These are phyloP conservation scores for Madurella mycetomatis DNA, from an alignment of 2,329 filamentous ascomycete genomes.

Conservation along the genomic window DNA sequence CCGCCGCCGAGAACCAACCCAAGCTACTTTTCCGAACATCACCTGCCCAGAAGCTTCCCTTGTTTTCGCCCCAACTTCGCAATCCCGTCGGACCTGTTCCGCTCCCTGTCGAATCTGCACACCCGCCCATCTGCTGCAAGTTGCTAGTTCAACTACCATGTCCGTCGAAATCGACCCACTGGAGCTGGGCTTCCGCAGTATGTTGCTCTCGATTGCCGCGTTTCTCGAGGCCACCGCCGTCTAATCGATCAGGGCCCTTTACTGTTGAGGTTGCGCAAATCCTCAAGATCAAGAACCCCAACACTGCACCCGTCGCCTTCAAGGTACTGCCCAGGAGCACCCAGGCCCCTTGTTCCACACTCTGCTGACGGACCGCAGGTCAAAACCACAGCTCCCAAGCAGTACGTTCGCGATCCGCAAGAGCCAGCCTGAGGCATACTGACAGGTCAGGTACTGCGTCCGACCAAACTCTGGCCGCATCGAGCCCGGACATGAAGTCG, in stretches of 20 bases:
- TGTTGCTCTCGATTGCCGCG: constrained; percentile 34
- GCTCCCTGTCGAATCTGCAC: background rate
- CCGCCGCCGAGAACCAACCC: background rate
- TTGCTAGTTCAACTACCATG: constrained; percentile 54
- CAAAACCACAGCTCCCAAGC: constrained; percentile 98
- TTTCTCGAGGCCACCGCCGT: constrained; percentile 8
- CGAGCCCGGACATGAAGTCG: constrained; percentile 82
- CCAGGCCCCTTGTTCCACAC: constrained; percentile 15
- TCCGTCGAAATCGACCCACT: constrained; percentile 88
- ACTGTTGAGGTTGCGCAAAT: constrained; percentile 61
- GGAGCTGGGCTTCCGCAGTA: constrained; percentile 93
- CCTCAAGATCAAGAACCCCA: constrained; percentile 62
- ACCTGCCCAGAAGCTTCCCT: background rate
- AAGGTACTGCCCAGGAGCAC: constrained; percentile 48
- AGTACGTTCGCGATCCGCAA: constrained; percentile 57
- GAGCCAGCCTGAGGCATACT: constrained; percentile 20
- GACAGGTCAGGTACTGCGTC: constrained; percentile 77
- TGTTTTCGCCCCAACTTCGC: background rate
- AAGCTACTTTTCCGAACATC: background rate
- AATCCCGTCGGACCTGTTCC: background rate
- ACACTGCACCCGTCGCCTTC: constrained; percentile 60
- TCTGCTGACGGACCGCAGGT: constrained; percentile 56
- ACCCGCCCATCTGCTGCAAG: background rate
- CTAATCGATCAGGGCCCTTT: constrained; percentile 53
- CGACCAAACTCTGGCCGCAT: constrained; percentile 95